Evolutionary conservation across 345 rosid genomes (phyloP).

Genomic region (Turnera subulata): DNA sequence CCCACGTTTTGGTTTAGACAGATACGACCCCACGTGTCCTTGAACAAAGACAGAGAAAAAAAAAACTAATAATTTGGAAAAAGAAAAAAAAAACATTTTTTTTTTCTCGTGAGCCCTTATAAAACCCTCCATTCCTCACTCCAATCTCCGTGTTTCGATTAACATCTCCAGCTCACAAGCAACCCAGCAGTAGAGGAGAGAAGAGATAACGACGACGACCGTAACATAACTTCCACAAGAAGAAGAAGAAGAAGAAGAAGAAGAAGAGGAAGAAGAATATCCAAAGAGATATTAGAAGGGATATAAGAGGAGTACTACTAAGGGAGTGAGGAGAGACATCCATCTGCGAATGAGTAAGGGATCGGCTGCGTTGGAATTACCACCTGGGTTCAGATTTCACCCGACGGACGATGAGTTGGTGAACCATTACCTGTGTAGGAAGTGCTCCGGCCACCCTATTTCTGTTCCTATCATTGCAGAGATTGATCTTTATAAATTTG

Average conservation of each 20-base stretch:
- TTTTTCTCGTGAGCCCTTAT: no score
- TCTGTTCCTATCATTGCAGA: conserved; percentile 72
- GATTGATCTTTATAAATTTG: conserved; percentile 75
- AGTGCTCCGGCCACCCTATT: conserved; percentile 53
- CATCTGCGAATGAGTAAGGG: conserved; percentile 26
- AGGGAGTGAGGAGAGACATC: background rate
- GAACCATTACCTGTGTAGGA: conserved; percentile 62
- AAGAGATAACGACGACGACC: background rate
- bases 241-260: background rate
- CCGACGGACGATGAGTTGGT: conserved; percentile 95
- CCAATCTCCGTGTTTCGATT: background rate
- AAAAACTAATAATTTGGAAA: no score
- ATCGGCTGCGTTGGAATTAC: conserved; percentile 47
- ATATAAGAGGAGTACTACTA: background rate
- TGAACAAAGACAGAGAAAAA: no score
- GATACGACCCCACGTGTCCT: conserved; percentile 1
- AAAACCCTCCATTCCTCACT: background rate
- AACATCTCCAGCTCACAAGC: background rate
- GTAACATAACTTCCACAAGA: no score
- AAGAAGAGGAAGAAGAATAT: background rate
- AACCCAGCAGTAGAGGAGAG: background rate
- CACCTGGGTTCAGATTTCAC: conserved; percentile 91
- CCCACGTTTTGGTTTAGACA: conserved; percentile 14
- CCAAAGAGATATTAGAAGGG: background rate
- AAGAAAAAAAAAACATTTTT: no score